Evolutionary conservation across 495 filamentous ascomycete species (phyloP), one percentile per base, ranked within the genome.

Genomic region (Jackrogersella minutella): DNA sequence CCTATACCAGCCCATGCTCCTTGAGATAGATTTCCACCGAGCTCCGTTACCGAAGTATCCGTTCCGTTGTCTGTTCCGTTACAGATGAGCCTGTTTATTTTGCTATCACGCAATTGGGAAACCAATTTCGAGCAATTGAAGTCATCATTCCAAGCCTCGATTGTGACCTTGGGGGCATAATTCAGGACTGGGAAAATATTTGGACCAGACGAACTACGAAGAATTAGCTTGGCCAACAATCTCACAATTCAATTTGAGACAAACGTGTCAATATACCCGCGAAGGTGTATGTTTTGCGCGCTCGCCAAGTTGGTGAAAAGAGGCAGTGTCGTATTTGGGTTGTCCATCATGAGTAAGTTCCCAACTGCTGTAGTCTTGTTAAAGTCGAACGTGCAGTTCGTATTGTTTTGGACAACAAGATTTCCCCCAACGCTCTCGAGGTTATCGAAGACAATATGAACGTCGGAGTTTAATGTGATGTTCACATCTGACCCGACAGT

Each of bases 41-140:
- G 3, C 11, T 1, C 4, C 26, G 34, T 30, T 13, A 33, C 9
- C 7, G 26, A 30, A 13, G 58, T 53, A 33, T 44, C 19, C 30
- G 56, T 46, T 11, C 26, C 39, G 28, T 53, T 62, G 19, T 33
- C 37, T 22, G 36, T 62, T 24, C 58, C 58, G 11, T 62, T 51
- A 36, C 58, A 62, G 8, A 16, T 0, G 0, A 62, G 17, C 16
- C 36, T 46, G 24, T 62, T n/a, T 34, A 62, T 54, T n/a, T 37
- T 22, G 2, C 57, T 31, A 36, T 62, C 39, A 7, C 26, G 13
- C 16, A n/a, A 14, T 28, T 62, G 58, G 5, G 26, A 44, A 17
- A 54, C 2, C 9, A 62, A 21, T 17, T 46, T 55, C 28, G 58
- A 54, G 39, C 39, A 62, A 21, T 62, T 62, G 26, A 62, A 62